Evolutionary conservation across 371 early-diverging fungal species (phyloP), one percentile per base, ranked within the genome.

Genomic region (Apophysomyces elegans): DNA sequence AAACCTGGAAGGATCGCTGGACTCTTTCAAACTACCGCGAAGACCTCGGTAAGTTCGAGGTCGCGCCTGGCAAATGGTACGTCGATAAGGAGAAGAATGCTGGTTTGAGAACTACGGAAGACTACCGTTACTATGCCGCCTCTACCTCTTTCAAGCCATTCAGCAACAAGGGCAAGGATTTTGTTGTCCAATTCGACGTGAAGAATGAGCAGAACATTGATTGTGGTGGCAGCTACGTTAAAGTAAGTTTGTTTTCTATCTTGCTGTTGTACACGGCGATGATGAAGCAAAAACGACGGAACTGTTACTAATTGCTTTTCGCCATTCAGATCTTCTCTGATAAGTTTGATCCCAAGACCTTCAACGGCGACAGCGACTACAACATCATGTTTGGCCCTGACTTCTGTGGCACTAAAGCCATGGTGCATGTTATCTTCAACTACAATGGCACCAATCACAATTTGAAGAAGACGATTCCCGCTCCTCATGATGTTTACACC

Each of bases 161-260:
- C 75, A 84, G 84, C 76, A 92, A 89, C 84, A 84, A 87, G 71
- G 89, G 76, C 73, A 93, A 92, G 73, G 83, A 91, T 69, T 78
- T 96, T 59, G 94, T 98, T 39, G 81, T 96, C 63, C 98, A 98
- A 83, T 96, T 94, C 76, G 95, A 96, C 74, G 96, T 97, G 71
- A 97, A 98, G 87, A 90, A 96, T 62, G 97, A 97, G 72, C 90
- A 95, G 71, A 84, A 83, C 58, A 89, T 97, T 65, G 95, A 95
- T 68, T 99, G 99, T 85, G 98, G 97, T 70, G 99, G 99, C 61
- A 96, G 97, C 59, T 99, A 99, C 83, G 65, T 96, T 65, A 99
- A 99, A 88, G 88, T 99, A 61, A 76, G 91, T 60, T 78, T 41
- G 72, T 39, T n/a, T 36, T n/a, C 11, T 37, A n/a, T 38, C 79